Evolutionary conservation across 2,329 filamentous ascomycete species (phyloP), one percentile per base, ranked within the genome.

Genomic region (Ceratocystis papillata): DNA sequence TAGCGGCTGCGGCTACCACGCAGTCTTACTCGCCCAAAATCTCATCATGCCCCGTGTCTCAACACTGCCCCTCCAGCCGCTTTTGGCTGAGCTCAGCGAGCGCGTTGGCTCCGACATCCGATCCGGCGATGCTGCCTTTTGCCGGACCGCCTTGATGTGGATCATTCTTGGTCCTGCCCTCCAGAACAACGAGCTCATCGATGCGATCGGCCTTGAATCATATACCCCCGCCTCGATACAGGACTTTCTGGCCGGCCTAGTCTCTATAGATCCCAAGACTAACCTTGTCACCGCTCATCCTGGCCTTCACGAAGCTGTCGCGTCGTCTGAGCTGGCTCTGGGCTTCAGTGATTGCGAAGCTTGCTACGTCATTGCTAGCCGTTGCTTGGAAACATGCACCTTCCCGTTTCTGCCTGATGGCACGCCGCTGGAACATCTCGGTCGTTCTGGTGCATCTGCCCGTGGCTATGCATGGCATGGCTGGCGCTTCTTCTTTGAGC

Each of bases 401-500:
- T 67, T 67, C 57, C 66, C 66, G 30, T 67, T 67, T 37, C 53
- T 67, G 33, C 50, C 63, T 25, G 66, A 67, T 48, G 66, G 66
- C 46, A 67, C 66, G 45, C 66, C 66, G 55, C 63, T 67, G 20
- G 57, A 65, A 17, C 63, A 64, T 20, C 45, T 67, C 17, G 66
- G 66, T 15, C 66, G 46, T 12, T 25, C 59, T 41, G 45, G 63
- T 46, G 44, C 62, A 28, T 44, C 63, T 12, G 48, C 63, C 44
- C 62, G 66, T 22, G 53, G 53, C 15, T 67, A 67, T 44, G 62
- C 66, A 10, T 67, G 66, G 66, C 22, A 59, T 17, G 63, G 30
- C 55, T 67, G 66, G 66, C 63, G 66, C 62, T 64, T 64, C 62
- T 67, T 48, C 62, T 67, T 67, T 57, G 66, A 67, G 46, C 62